Conservation (phyloP, 768 basidiomycete genomes). For the Pleurotus tuber-regium region DNA sequence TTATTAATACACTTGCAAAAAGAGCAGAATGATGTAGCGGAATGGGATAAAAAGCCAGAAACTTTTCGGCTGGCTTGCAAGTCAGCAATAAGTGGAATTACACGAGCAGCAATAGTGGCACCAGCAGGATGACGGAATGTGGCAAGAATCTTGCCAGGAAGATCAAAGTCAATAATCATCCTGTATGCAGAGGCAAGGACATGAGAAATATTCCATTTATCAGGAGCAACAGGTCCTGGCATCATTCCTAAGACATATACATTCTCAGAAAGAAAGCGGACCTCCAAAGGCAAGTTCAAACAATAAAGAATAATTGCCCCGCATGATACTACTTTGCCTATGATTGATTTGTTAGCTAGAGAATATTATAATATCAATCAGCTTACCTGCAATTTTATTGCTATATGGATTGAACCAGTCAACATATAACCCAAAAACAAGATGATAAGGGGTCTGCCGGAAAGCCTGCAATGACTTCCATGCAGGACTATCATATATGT, state of each 20-base stretch:
- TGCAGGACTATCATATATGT: slow-evolving; percentile 26
- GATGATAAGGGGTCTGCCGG: slow-evolving; percentile 14
- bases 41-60: slow-evolving; percentile 17
- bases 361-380: slow-evolving; percentile 1
- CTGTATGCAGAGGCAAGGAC: slow-evolving; percentile 13
- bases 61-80: slow-evolving; percentile 21
- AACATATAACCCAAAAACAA: slow-evolving; percentile 28
- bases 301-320: slow-evolving; percentile 7
- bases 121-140: slow-evolving; percentile 1
- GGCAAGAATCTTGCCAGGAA: not conserved
- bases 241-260: slow-evolving; percentile 33
- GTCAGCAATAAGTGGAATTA: slow-evolving; percentile 24
- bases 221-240: slow-evolving; percentile 31
- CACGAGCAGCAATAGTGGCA: not conserved
- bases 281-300: slow-evolving; percentile 36
- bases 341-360: slow-evolving; percentile 6
- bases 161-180: slow-evolving; percentile 1
- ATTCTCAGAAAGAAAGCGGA: slow-evolving; percentile 24
- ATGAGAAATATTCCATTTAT: slow-evolving; percentile 29
- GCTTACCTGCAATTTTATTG: slow-evolving; percentile 29
- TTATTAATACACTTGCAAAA: slow-evolving; percentile 18
- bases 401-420: slow-evolving; percentile 36
- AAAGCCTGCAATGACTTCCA: slow-evolving; percentile 19
- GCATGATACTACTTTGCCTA: slow-evolving; percentile 6
- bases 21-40: slow-evolving; percentile 20